Evolutionary conservation across 1,284 basidiomycete species (phyloP).

Genomic region (Polyporus tsugae): DNA sequence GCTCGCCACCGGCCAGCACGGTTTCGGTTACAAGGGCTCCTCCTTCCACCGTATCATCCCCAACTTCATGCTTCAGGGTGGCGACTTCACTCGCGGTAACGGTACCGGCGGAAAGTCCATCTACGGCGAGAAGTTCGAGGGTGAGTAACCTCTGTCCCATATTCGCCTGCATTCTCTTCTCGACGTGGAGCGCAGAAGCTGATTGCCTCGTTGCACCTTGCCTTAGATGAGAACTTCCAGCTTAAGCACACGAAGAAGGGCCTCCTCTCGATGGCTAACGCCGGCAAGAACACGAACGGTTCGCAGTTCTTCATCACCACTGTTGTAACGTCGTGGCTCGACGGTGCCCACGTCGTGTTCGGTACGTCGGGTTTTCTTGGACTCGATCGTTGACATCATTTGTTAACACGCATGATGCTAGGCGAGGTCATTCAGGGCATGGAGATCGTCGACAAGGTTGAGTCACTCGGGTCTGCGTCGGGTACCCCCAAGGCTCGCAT

Average conservation of each 20-base stretch:
- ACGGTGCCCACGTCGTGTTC: slow-evolving; percentile 85
- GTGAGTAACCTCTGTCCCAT: slow-evolving; percentile 46
- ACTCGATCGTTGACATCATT: background rate
- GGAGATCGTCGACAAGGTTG: slow-evolving; percentile 72
- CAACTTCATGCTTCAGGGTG: slow-evolving; percentile 70
- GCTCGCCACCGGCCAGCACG: slow-evolving; percentile 54
- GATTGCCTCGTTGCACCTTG: slow-evolving; percentile 15
- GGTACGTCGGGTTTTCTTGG: slow-evolving; percentile 50
- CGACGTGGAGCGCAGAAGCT: slow-evolving; percentile 10
- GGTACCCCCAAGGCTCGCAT: slow-evolving; percentile 58
- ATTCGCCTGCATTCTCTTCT: background rate
- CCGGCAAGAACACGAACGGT: slow-evolving; percentile 76
- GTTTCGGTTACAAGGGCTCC: slow-evolving; percentile 50
- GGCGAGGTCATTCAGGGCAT: slow-evolving; percentile 72
- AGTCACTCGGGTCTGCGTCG: slow-evolving; percentile 59
- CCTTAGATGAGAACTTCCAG: slow-evolving; percentile 85
- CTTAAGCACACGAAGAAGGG: slow-evolving; percentile 86
- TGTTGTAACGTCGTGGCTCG: slow-evolving; percentile 74
- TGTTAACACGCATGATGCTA: slow-evolving; percentile 32
- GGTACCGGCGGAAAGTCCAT: slow-evolving; percentile 95
- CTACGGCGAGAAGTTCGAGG: slow-evolving; percentile 87
- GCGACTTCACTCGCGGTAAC: slow-evolving; percentile 76
- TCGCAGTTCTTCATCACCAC: slow-evolving; percentile 78
- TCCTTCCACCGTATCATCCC: slow-evolving; percentile 49
- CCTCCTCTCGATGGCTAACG: slow-evolving; percentile 91